Evolutionary conservation across 495 filamentous ascomycete species (phyloP), one percentile per base, ranked within the genome.

Genomic region (Xylaria grammica): DNA sequence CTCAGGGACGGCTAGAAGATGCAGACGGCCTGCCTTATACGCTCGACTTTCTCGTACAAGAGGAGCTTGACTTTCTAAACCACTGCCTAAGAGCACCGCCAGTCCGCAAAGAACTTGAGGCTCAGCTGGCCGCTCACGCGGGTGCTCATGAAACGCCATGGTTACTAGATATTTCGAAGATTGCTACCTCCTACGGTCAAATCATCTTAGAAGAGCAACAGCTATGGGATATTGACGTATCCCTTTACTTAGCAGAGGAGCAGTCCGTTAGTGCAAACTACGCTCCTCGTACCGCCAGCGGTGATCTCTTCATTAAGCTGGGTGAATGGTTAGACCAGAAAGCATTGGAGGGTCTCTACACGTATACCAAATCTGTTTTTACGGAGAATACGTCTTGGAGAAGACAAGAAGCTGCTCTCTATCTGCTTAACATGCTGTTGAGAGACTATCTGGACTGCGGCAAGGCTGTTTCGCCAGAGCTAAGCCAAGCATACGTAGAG

Each of bases 231-330:
- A 89, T 97, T 62, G 95, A 99, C 76, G 87, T 96, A 58, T 98
- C 96, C 51, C 84, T 98, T 1, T 99, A 96, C 76, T 83, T 99
- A 29, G 93, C 93, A 0, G 95, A 99, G 71, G 95, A 99, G 76
- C 94, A 91, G 2, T 92, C 92, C 13, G 89, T 97, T 52, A 97
- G 93, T n/a, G 90, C 94, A 26, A 97, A 98, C 72, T 99, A 97
- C 74, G 96, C 94, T 2, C 91, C 95, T 29, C 85, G 95, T 53
- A 96, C 91, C 13, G 94, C 94, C 52, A 93, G 91, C 69, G 93
- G 93, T 29, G 94, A 97, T 72, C 81, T 98, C 27, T 83, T 95
- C 9, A 90, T 96, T 73, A 97, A 97, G 77, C 79, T 96, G n/a
- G 92, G 90, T 24, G 94, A 97, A 74, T 97, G 94, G 91, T 82